A percentile compares a stretch with the other conserved stretches of the same genome.
Conservation (phyloP, 257 asterid genomes). For the Ophiorrhiza pumila region DNA sequence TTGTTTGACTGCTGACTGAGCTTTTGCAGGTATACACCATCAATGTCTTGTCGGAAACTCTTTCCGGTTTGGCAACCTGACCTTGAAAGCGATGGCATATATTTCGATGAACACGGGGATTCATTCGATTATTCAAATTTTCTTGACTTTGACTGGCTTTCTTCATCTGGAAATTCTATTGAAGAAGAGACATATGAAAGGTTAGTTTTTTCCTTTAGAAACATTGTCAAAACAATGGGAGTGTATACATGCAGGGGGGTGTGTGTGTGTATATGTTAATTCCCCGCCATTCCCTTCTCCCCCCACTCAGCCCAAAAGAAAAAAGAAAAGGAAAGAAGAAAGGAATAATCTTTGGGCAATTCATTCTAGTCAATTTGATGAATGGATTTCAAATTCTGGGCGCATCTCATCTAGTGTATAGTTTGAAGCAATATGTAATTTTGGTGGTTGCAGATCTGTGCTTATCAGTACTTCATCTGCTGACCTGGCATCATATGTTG, state of each 20-base stretch:
- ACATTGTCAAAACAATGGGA: not conserved
- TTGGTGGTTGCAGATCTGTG: conserved; percentile 52
- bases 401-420: not conserved
- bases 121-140: conserved; percentile 68
- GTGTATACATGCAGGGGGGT: not conserved
- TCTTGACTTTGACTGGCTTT: conserved; percentile 70
- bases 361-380: not conserved
- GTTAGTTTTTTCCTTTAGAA: conserved; percentile 29
- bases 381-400: not conserved
- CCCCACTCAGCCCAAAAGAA: not conserved
- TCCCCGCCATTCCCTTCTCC: not conserved
- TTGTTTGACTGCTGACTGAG: not conserved
- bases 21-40: conserved; percentile 58
- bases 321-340: not conserved
- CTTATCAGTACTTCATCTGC: conserved; percentile 43
- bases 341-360: too few relatives aligned
- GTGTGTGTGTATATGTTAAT: not conserved
- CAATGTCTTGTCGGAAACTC: conserved; percentile 52
- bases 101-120: conserved; percentile 42
- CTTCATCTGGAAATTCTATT: conserved; percentile 88
- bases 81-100: conserved; percentile 39
- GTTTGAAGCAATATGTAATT: conserved; percentile 8
- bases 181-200: conserved; percentile 82
- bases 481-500: conserved; percentile 38
- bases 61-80: conserved; percentile 45